Evolutionary conservation across 495 filamentous ascomycete genomes (phyloP).

Genomic region (Rostrohypoxylon terebratum): DNA sequence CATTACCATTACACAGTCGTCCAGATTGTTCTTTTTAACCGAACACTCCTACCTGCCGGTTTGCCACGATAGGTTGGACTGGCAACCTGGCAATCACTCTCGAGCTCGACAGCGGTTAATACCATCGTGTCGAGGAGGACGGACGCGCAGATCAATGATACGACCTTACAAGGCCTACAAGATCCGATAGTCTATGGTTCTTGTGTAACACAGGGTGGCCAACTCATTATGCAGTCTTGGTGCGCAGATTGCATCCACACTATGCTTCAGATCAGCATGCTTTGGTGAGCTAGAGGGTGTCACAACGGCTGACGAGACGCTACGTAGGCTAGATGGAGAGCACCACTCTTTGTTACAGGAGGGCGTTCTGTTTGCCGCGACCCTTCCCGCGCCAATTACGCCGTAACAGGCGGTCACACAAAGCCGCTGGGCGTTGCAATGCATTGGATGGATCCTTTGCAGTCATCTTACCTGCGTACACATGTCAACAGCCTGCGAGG

Average conservation of each 20-base stretch:
- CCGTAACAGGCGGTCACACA: slow-evolving; percentile 27
- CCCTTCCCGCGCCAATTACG: slow-evolving; percentile 31
- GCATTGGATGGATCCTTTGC: slow-evolving; percentile 39
- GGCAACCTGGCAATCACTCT: neutral
- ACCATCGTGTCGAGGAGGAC: slow-evolving; percentile 17
- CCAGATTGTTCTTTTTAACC: slow-evolving; percentile 19
- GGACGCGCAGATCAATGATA: slow-evolving; percentile 31
- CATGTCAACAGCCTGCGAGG: slow-evolving; percentile 34
- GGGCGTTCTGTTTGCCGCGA: slow-evolving; percentile 30
- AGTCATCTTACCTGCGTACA: slow-evolving; percentile 25
- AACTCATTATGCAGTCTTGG: slow-evolving; percentile 40
- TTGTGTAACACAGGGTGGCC: slow-evolving; percentile 44
- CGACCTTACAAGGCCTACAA: slow-evolving; percentile 44
- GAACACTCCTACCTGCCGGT: slow-evolving; percentile 1
- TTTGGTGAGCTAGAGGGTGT: slow-evolving; percentile 29
- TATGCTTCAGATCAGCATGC: slow-evolving; percentile 34
- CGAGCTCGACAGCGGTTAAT: slow-evolving; percentile 27
- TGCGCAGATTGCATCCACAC: slow-evolving; percentile 32
- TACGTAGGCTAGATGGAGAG: slow-evolving; percentile 12
- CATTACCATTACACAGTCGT: neutral
- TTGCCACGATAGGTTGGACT: slow-evolving; percentile 15
- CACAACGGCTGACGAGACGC: slow-evolving; percentile 30
- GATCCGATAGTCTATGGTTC: slow-evolving; percentile 32
- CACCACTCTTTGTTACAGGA: slow-evolving; percentile 7
- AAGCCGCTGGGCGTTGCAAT: slow-evolving; percentile 40